A percentile compares a stretch with the other conserved stretches of the same genome.
Evolutionary conservation across 2,329 filamentous ascomycete species (phyloP).

Genomic region (Aspergillus ochraceus): DNA sequence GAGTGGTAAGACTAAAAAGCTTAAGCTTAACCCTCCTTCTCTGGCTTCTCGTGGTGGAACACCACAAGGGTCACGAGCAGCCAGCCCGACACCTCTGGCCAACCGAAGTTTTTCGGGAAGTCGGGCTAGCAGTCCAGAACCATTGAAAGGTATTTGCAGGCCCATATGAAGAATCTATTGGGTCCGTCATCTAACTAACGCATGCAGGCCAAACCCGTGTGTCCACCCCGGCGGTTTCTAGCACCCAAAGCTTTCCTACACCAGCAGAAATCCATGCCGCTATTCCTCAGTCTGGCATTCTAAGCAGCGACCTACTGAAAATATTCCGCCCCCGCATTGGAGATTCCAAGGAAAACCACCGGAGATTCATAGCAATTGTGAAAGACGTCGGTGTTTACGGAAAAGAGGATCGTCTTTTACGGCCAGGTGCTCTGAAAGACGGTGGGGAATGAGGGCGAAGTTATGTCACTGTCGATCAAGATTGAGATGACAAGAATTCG

Average conservation of each 20-base stretch:
- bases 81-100: conserved; percentile 43
- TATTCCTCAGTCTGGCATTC: conserved; percentile 47
- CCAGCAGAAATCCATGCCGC: conserved; percentile 48
- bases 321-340: conserved; percentile 45
- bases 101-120: conserved; percentile 31
- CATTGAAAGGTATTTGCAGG: conserved; percentile 26
- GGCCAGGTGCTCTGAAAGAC: conserved; percentile 39
- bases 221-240: conserved; percentile 31
- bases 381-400: conserved; percentile 45
- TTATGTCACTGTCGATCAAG: neutral
- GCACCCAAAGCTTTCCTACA: conserved; percentile 41
- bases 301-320: conserved; percentile 44
- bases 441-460: conserved; percentile 7
- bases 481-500: neutral
- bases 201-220: conserved; percentile 27
- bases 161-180: neutral
- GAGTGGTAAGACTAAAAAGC: conserved; percentile 47
- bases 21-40: conserved; percentile 48
- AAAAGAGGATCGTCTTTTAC: conserved; percentile 43
- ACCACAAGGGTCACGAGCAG: conserved; percentile 50
- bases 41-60: conserved; percentile 40
- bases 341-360: conserved; percentile 43
- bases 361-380: conserved; percentile 45
- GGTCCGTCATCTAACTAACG: neutral
- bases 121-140: conserved; percentile 43